Percentiles rank a stretch among this genome's conserved stretches.
Evolutionary conservation across 1,284 basidiomycete species (phyloP).

Genomic region (Entoloma clypeatum): DNA sequence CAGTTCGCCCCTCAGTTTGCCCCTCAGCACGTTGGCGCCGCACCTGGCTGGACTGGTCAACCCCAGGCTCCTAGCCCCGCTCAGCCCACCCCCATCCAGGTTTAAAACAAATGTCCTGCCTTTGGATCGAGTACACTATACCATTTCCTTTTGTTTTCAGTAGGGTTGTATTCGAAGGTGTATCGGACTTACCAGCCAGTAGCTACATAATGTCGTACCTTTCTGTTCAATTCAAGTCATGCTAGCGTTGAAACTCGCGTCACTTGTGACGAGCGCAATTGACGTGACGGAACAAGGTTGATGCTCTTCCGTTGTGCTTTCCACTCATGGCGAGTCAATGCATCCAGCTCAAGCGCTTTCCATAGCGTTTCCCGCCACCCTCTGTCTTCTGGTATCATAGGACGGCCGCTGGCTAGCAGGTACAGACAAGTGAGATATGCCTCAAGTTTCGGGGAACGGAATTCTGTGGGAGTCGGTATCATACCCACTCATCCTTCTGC

Average conservation of each 20-base stretch:
- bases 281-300: too few relatives aligned
- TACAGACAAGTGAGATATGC: conserved; percentile 11
- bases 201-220: too few relatives aligned
- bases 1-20: conserved; percentile 7
- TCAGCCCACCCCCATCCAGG: conserved; percentile 9
- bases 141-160: too few relatives aligned
- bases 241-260: neutral
- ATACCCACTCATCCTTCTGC: neutral
- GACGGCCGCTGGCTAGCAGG: neutral
- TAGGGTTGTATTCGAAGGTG: too few relatives aligned
- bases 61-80: conserved; percentile 8
- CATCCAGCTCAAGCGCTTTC: neutral
- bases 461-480: conserved; percentile 18
- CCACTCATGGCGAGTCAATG: conserved; percentile 11
- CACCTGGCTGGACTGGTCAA: conserved; percentile 15
- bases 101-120: neutral
- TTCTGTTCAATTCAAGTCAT: neutral
- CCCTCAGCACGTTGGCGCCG: conserved; percentile 11
- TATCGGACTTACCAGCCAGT: too few relatives aligned
- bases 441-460: conserved; percentile 17
- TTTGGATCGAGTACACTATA: too few relatives aligned
- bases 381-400: neutral
- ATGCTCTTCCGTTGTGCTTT: conserved; percentile 15
- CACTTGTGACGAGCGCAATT: neutral
- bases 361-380: neutral